phyloP scores from a whole-genome alignment of 2,329 filamentous ascomycete genomes.

The Ascochyta pisi region DNA sequence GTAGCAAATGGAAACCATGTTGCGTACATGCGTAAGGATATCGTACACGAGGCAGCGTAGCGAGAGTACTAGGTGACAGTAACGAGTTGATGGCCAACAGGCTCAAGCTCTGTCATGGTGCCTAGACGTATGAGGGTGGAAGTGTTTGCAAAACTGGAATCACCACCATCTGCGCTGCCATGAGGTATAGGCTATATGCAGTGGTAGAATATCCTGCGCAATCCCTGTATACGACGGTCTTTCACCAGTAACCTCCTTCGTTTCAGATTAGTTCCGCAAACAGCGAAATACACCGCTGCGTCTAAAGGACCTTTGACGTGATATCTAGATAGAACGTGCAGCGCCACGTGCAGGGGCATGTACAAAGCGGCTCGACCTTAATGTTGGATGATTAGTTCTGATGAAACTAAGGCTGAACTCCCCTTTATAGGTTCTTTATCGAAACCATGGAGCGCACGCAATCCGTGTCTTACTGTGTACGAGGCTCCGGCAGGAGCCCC shows the following conservation, averaged over 20 bases:
- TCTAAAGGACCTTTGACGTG: background rate
- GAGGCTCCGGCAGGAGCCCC: background rate
- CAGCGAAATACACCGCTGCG: background rate
- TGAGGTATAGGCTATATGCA: background rate
- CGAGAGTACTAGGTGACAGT: slow-evolving; percentile 6
- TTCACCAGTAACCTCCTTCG: background rate
- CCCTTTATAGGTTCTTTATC: background rate
- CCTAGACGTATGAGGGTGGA: background rate
- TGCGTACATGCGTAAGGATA: too few relatives aligned
- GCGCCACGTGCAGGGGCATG: background rate
- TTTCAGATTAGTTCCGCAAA: background rate
- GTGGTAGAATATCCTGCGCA: background rate
- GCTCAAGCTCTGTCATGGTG: slow-evolving; percentile 15
- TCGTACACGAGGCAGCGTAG: too few relatives aligned
- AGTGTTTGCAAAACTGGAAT: background rate
- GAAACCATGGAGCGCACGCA: background rate
- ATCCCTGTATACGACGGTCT: background rate
- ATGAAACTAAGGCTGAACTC: background rate
- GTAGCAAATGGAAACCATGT: too few relatives aligned
- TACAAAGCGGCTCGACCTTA: background rate
- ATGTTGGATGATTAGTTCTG: background rate
- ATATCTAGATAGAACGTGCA: background rate
- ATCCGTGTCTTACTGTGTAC: background rate
- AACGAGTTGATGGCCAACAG: slow-evolving; percentile 15
- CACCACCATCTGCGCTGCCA: background rate